These are phyloP conservation scores for Penicillium tannophilum DNA, from an alignment of 495 filamentous ascomycete genomes.

Conservation along the genomic window DNA sequence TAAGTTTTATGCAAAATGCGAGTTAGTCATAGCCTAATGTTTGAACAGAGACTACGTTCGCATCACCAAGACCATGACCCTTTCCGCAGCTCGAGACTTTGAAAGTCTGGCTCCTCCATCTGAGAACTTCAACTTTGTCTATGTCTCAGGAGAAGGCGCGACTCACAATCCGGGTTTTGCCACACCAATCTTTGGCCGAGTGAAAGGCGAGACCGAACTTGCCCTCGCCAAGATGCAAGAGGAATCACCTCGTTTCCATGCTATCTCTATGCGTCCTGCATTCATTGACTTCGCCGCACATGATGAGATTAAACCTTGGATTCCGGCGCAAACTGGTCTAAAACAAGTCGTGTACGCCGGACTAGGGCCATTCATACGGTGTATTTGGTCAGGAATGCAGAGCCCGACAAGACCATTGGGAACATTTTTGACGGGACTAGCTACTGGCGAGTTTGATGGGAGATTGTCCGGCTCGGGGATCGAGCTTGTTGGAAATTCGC, in stretches of 20 bases:
- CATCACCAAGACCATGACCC: constrained; percentile 65
- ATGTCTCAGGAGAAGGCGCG: constrained; percentile 62
- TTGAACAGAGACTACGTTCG: constrained; percentile 60
- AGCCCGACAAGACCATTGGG: constrained; percentile 45
- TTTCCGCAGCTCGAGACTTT: constrained; percentile 64
- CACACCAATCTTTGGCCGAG: constrained; percentile 55
- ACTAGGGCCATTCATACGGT: constrained; percentile 12
- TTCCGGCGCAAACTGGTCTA: constrained; percentile 19
- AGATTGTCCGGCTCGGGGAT: constrained; percentile 45
- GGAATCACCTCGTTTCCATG: constrained; percentile 45
- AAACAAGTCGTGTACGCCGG: constrained; percentile 2
- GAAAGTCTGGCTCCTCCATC: constrained; percentile 36
- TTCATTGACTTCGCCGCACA: constrained; percentile 53
- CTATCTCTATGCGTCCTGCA: constrained; percentile 54
- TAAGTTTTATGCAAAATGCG: constrained; percentile 28
- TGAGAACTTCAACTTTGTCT: constrained; percentile 62
- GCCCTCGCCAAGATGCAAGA: constrained; percentile 49
- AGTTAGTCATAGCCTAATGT: neutral
- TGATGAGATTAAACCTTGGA: constrained; percentile 49
- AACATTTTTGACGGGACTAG: constrained; percentile 56
- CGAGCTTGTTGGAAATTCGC: constrained; percentile 19
- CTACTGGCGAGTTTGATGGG: constrained; percentile 55
- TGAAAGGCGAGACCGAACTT: constrained; percentile 66
- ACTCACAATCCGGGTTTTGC: constrained; percentile 52
- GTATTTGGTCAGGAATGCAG: constrained; percentile 16